phyloP scores from a whole-genome alignment of 768 basidiomycete species.

The Suillus discolor region DNA sequence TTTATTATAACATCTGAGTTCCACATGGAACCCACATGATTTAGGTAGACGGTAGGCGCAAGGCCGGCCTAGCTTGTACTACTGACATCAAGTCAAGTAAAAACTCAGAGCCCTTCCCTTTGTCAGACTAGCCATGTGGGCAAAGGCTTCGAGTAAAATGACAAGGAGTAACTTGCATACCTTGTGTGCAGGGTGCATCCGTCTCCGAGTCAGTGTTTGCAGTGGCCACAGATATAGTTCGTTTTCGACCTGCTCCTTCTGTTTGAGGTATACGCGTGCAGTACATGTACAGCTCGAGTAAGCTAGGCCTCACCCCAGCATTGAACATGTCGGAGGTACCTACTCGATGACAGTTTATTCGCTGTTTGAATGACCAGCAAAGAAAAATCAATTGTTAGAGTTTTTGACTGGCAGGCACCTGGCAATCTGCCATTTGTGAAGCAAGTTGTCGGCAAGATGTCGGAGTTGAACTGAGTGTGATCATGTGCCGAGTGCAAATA shows the following conservation, averaged over 20 bases:
- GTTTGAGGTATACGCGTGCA: background rate
- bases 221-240: background rate
- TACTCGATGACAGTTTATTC: too few species aligned
- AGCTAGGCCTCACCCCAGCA: background rate
- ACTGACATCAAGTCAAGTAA: background rate
- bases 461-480: too few species aligned
- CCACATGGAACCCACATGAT: background rate
- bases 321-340: too few species aligned
- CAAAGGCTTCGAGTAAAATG: background rate
- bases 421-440: too few species aligned
- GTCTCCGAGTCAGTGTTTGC: background rate
- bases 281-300: background rate
- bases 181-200: background rate
- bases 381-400: too few species aligned
- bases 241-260: background rate
- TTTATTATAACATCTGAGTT: background rate
- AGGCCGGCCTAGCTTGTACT: background rate
- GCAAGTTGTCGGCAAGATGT: too few species aligned
- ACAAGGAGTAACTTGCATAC: background rate
- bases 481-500: too few species aligned
- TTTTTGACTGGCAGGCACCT: too few species aligned
- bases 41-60: background rate
- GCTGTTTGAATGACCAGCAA: too few species aligned
- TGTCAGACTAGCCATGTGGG: background rate
- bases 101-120: background rate